phyloP scores from a whole-genome alignment of 2,329 filamentous ascomycete genomes.

The Verticillium klebahnii region DNA sequence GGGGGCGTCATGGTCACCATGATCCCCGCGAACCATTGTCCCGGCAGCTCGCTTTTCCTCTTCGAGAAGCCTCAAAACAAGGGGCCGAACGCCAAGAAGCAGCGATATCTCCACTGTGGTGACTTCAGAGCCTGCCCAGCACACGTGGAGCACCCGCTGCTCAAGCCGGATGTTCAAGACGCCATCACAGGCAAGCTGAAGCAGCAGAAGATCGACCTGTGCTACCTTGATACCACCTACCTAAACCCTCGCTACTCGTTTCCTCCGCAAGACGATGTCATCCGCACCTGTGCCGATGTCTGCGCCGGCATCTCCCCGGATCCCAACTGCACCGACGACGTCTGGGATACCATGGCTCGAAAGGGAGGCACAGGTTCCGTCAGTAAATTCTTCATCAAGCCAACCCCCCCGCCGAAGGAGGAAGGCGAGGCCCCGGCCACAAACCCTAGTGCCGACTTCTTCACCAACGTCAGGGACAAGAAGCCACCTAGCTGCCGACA shows the following conservation, averaged over 20 bases:
- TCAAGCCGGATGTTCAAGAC: conserved; percentile 72
- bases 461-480: conserved; percentile 1
- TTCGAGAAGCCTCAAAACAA: conserved; percentile 75
- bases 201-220: conserved; percentile 88
- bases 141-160: conserved; percentile 76
- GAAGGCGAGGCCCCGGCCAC: conserved; percentile 19
- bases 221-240: conserved; percentile 97
- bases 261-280: conserved; percentile 82
- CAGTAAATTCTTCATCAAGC: conserved; percentile 44
- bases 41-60: conserved; percentile 87
- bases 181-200: conserved; percentile 63
- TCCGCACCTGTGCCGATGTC: conserved; percentile 80
- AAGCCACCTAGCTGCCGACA: conserved; percentile 34
- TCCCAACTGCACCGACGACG: conserved; percentile 41
- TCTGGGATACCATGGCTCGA: conserved; percentile 40
- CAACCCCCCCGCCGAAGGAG: conserved; percentile 22
- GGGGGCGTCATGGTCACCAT: conserved; percentile 84
- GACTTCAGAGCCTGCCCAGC: conserved; percentile 89
- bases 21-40: conserved; percentile 95
- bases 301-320: conserved; percentile 73
- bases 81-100: conserved; percentile 54
- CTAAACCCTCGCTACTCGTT: conserved; percentile 94
- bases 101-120: conserved; percentile 88
- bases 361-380: conserved; percentile 38
- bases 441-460: conserved; percentile 10